These are phyloP conservation scores for Solanum microdontum DNA, from an alignment of 257 asterid genomes.

Conservation along the genomic window DNA sequence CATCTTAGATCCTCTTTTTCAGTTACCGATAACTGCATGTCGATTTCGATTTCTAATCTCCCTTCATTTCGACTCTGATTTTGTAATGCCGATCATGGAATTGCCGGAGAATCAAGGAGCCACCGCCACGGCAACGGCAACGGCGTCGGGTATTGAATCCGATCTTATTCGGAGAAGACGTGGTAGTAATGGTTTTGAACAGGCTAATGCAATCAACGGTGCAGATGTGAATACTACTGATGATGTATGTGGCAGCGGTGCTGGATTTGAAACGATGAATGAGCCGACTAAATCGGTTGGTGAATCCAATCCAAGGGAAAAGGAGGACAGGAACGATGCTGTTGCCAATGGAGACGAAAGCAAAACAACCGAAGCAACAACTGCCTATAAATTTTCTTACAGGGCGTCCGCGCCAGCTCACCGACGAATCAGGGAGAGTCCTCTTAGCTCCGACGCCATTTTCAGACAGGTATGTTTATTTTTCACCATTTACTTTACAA, in stretches of 20 bases:
- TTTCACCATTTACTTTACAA: background rate
- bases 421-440: conserved; percentile 74
- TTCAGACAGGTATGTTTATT: conserved; percentile 56
- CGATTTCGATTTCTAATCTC: background rate
- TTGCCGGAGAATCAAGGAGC: conserved; percentile 33
- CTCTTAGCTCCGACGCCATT: conserved; percentile 93
- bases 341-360: conserved; percentile 28
- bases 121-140: background rate
- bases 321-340: conserved; percentile 1
- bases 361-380: conserved; percentile 11
- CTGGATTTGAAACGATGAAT: conserved; percentile 3
- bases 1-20: background rate
- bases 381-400: conserved; percentile 35
- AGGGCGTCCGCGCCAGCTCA: conserved; percentile 86
- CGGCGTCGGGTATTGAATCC: background rate
- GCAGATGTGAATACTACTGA: background rate
- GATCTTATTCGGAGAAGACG: background rate
- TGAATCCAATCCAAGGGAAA: conserved; percentile 1
- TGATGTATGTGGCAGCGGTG: conserved; percentile 4
- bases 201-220: background rate
- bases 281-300: background rate
- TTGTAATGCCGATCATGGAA: conserved; percentile 23
- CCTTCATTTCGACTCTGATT: background rate
- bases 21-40: background rate
- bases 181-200: background rate